Conservation (phyloP, 139 green algal genomes). For the Pseudopediastrum boryanum region DNA sequence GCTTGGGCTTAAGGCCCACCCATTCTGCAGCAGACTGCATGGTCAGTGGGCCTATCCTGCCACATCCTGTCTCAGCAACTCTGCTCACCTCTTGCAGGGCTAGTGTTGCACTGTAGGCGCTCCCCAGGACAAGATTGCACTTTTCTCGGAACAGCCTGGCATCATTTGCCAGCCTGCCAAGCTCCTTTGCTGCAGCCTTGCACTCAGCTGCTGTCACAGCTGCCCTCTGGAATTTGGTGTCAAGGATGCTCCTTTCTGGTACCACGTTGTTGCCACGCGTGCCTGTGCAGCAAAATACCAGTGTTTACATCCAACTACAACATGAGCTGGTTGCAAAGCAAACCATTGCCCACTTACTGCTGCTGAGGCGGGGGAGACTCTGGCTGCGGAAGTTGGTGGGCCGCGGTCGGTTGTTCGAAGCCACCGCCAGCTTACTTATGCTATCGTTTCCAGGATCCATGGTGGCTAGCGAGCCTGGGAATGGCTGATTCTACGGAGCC, state of each 20-base stretch:
- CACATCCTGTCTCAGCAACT: background rate
- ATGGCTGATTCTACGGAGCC: no score
- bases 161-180: conserved; percentile 12
- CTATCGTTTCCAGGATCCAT: background rate
- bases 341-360: background rate
- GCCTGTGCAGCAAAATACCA: background rate
- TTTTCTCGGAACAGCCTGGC: conserved; percentile 21
- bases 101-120: conserved; percentile 14
- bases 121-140: conserved; percentile 24
- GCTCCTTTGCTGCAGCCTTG: background rate
- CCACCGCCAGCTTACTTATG: background rate
- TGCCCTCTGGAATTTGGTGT: conserved; percentile 8
- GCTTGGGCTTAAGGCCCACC: background rate
- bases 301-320: no score
- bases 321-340: background rate
- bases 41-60: background rate
- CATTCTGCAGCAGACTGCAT: background rate
- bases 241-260: conserved; percentile 6
- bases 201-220: conserved; percentile 13
- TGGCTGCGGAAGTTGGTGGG: background rate
- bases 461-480: no score
- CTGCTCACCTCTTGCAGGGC: conserved; percentile 31
- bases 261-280: background rate
- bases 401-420: background rate
- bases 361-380: background rate